These are phyloP conservation scores for Fraxinus latifolia DNA, from an alignment of 305 asterid genomes.

Conservation along the genomic window DNA sequence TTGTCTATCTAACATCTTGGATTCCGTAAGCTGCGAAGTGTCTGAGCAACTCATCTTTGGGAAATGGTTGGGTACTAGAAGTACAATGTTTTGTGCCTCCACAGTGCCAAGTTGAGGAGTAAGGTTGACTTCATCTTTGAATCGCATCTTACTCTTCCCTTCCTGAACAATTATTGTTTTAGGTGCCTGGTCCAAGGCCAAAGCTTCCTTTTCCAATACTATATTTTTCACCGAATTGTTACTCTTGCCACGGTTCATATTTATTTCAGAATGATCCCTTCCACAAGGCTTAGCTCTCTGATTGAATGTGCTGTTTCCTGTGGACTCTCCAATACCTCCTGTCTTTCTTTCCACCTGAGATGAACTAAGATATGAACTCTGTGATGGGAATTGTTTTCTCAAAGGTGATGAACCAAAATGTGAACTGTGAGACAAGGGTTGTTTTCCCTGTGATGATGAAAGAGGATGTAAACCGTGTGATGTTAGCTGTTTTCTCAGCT, in stretches of 20 bases:
- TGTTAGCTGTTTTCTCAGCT: constrained; percentile 32
- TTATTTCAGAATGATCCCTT: constrained; percentile 27
- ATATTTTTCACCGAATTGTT: constrained; percentile 33
- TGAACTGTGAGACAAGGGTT: constrained; percentile 25
- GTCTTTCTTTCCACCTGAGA: constrained; percentile 31
- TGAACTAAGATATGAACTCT: constrained; percentile 24
- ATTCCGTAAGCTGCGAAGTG: constrained; percentile 45
- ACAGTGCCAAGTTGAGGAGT: constrained; percentile 29
- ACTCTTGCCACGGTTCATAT: constrained; percentile 33
- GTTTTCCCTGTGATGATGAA: constrained; percentile 27
- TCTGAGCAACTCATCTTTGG: constrained; percentile 33
- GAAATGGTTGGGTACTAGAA: constrained; percentile 43
- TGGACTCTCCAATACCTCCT: constrained; percentile 22
- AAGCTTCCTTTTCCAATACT: constrained; percentile 31
- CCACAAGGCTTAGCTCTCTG: constrained; percentile 31
- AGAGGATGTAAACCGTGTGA: constrained; percentile 26
- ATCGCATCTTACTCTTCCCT: constrained; percentile 30
- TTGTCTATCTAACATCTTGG: constrained; percentile 43
- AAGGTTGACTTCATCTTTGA: constrained; percentile 24
- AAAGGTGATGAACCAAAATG: constrained; percentile 34
- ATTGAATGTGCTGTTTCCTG: constrained; percentile 37
- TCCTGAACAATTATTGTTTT: constrained; percentile 27
- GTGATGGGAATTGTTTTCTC: constrained; percentile 32
- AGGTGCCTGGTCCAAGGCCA: constrained; percentile 32
- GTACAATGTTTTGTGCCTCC: constrained; percentile 39